A percentile compares a stretch with the other conserved stretches of the same genome.
Evolutionary conservation across 495 filamentous ascomycete species (phyloP).

Genomic region (Poronia punctata): DNA sequence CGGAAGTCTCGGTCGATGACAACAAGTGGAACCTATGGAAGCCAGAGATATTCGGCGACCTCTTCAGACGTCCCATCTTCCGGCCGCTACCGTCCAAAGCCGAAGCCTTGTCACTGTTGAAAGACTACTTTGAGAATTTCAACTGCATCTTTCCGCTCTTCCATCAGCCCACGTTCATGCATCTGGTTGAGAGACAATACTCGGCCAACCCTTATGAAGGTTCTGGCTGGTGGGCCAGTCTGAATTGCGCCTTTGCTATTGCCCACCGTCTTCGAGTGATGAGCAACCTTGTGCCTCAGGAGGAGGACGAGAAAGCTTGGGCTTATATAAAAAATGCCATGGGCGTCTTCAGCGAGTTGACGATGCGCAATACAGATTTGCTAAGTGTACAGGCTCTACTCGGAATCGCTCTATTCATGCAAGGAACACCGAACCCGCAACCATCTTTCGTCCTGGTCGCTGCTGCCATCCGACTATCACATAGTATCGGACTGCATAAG

Average conservation of each 20-base stretch:
- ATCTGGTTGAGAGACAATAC: slow-evolving; percentile 88
- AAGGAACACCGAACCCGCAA: slow-evolving; percentile 95
- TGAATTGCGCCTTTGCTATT: slow-evolving; percentile 91
- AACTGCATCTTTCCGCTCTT: slow-evolving; percentile 98
- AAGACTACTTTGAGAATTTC: slow-evolving; percentile 96
- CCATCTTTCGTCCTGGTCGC: slow-evolving; percentile 91
- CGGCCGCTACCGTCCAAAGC: slow-evolving; percentile 72
- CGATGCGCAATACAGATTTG: slow-evolving; percentile 92
- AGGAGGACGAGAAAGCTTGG: slow-evolving; percentile 92
- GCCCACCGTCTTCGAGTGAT: slow-evolving; percentile 89
- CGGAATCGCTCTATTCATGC: slow-evolving; percentile 92
- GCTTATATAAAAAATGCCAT: slow-evolving; percentile 94
- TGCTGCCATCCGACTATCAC: slow-evolving; percentile 83
- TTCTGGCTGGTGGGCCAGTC: slow-evolving; percentile 95
- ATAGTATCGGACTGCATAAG: slow-evolving; percentile 94
- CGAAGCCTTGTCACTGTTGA: slow-evolving; percentile 73
- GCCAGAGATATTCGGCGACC: slow-evolving; percentile 85
- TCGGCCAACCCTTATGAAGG: slow-evolving; percentile 88
- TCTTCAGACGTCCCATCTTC: slow-evolving; percentile 85
- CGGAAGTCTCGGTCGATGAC: slow-evolving; percentile 69
- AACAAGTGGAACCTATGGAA: slow-evolving; percentile 96
- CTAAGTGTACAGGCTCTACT: slow-evolving; percentile 93
- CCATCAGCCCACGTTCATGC: slow-evolving; percentile 97
- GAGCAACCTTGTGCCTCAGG: slow-evolving; percentile 81
- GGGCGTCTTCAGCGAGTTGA: slow-evolving; percentile 82